Base-by-base conservation (phyloP, 192 early-diverging fungal species). In the Physocladia obscura region DNA sequence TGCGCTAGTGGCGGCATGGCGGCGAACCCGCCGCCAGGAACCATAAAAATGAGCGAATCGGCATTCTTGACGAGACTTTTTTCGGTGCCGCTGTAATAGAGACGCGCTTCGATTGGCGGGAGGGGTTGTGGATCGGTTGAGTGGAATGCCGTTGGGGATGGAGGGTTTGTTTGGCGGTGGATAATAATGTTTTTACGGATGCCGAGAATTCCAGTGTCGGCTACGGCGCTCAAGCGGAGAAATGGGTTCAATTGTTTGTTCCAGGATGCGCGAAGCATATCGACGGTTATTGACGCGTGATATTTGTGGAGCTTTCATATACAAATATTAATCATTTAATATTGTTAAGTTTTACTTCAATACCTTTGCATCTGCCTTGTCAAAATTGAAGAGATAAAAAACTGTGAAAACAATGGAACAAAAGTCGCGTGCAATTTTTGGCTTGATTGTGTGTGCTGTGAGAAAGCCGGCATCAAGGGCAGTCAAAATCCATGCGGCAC, bases 391-490 rank as follows among this genome's bases (percentile, higher is more conserved):
- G 30, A 98, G 75, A 67, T 98, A 98, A 55, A 91, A 90, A 8
- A 86, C 51, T 0, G 90, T 83, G 65, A 96, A 95, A 5, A 95
- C 37, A 2, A 95, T 74, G 1, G 90, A 89, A 57, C 89, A 69
- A 0, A 90, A 78, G 70, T 98, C 91, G 3, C 92, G 82, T 26
- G 94, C 71, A 58, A 80, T 81, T 56, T 87, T 88, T 0, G 93
- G 92, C 21, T 81, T 77, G 30, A 96, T 80, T 30, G 80, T 70
- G 88, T 94, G 92, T 11, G 93, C 92, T 0, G 93, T 94, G 67
- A 94, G 88, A 77, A 95, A 96, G 0, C 94, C 96, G 1, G 94
- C 96, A 64, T 98, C 96, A n/a, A 96, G 76, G 2, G 91, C 92
- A 0, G 92, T 93, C 52, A 94, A 73, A 35, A 96, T 76, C 90